Evolutionary conservation across 2,329 filamentous ascomycete genomes (phyloP), one percentile per base, ranked within the genome.

Genomic region (Leptosphaerulina australis): DNA sequence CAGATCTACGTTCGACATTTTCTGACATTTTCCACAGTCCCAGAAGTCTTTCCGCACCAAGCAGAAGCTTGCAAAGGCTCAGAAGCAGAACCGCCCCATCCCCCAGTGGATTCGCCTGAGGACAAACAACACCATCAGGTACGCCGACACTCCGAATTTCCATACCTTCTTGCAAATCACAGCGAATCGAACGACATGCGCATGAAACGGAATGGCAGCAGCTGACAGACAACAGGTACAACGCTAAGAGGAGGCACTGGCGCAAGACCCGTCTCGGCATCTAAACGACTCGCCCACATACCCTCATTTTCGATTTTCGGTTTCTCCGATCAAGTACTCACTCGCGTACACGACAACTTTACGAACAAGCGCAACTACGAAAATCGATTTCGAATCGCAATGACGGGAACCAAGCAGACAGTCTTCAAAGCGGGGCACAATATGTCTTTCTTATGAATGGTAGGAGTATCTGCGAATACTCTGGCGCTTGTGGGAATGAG

Each of bases 31-130:
- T 25, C 7, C 38, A 76, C 79, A 97, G 93, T 93, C 88, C 88
- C 91, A 99, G 85, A 99, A 99, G 88, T 90, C 92, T 78, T 99
- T 99, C 91, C 90, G 92, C 80, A 97, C 92, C 82, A 99, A 99
- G 92, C 89, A 95, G 82, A 99, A 99, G 94, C 91, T 99, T 84
- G 94, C 94, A 78, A 97, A 93, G 86, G 94, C 94, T 78, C 93
- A 97, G 86, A 97, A 96, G 88, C 93, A 97, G 86, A 99, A 99
- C 88, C 89, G 94, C 79, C 94, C 94, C 72, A 97, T 99, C 79
- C 94, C 94, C 68, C 94, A 99, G 86, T 99, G 94, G 94, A 97
- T 99, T 79, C 89, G 94, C 78, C 87, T 99, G 76, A 88, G 93
- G 79, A 97, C 94, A 74, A 88, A 87, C 81, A 99, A 99, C 88